phyloP scores from a whole-genome alignment of 2,329 filamentous ascomycete species.

The Aspergillus viridinutans region DNA sequence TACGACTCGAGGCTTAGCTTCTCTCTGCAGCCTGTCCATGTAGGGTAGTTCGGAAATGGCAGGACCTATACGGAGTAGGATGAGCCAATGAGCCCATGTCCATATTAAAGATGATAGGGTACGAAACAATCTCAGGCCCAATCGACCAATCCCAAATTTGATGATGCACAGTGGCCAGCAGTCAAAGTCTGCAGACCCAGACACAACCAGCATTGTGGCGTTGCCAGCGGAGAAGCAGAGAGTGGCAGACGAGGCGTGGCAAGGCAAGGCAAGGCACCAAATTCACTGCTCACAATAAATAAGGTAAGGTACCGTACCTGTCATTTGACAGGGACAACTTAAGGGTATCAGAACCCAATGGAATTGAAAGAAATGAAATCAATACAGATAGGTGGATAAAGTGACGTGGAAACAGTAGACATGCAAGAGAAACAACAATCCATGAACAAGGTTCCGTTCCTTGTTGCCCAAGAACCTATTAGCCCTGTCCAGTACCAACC shows the following conservation, averaged over 20 bases:
- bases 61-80: not conserved
- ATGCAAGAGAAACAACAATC: not conserved
- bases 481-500: not conserved
- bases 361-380: not conserved
- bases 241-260: not conserved
- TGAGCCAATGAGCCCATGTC: not conserved
- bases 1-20: not conserved
- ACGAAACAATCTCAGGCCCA: not conserved
- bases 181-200: no score
- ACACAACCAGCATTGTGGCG: not conserved
- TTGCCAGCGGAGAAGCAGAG: not conserved
- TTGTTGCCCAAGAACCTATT: not conserved
- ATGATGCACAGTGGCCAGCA: not conserved
- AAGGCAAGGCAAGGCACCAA: not conserved
- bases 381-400: slow-evolving; percentile 1
- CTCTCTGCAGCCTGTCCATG: not conserved
- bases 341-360: no score
- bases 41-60: not conserved
- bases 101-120: not conserved
- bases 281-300: not conserved
- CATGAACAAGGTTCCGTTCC: not conserved
- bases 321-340: not conserved
- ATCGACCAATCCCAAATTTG: not conserved
- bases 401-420: slow-evolving; percentile 2
- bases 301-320: not conserved